Conservation (phyloP, 2,329 filamentous ascomycete genomes). For the Xylariaceae sp. region DNA sequence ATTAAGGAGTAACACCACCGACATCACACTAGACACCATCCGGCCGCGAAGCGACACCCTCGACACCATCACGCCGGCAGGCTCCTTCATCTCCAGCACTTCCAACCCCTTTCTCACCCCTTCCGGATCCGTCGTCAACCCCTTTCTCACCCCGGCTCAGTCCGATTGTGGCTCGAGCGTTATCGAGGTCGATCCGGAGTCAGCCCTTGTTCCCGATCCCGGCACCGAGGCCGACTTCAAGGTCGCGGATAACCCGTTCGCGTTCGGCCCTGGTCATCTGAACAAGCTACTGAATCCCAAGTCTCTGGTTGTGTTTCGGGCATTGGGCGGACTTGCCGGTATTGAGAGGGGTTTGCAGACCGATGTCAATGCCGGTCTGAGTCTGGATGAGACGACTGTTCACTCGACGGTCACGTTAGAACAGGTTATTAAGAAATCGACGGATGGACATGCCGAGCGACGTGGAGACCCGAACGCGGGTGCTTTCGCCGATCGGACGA, state of each 20-base stretch:
- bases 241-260: conserved; percentile 65
- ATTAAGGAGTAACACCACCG: conserved; percentile 23
- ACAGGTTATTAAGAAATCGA: conserved; percentile 25
- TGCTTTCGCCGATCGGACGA: conserved; percentile 47
- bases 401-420: conserved; percentile 30
- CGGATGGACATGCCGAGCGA: conserved; percentile 20
- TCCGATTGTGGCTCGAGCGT: conserved; percentile 31
- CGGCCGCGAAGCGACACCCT: conserved; percentile 24
- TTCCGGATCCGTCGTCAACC: conserved; percentile 24
- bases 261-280: conserved; percentile 67
- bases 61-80: conserved; percentile 29
- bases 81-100: conserved; percentile 29
- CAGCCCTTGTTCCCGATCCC: conserved; percentile 62
- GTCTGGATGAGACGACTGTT: conserved; percentile 55
- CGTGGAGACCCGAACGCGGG: conserved; percentile 15
- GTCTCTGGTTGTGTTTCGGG: conserved; percentile 63
- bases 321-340: conserved; percentile 63
- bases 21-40: conserved; percentile 21
- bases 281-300: conserved; percentile 73
- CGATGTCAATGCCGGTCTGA: conserved; percentile 58
- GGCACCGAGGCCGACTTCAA: conserved; percentile 65
- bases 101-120: conserved; percentile 34
- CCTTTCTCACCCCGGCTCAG: conserved; percentile 29
- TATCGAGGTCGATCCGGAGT: conserved; percentile 26
- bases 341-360: conserved; percentile 65